Evolutionary conservation across 306 rosid genomes (phyloP), one percentile per base, ranked within the genome.

Genomic region (Purshia tridentata): DNA sequence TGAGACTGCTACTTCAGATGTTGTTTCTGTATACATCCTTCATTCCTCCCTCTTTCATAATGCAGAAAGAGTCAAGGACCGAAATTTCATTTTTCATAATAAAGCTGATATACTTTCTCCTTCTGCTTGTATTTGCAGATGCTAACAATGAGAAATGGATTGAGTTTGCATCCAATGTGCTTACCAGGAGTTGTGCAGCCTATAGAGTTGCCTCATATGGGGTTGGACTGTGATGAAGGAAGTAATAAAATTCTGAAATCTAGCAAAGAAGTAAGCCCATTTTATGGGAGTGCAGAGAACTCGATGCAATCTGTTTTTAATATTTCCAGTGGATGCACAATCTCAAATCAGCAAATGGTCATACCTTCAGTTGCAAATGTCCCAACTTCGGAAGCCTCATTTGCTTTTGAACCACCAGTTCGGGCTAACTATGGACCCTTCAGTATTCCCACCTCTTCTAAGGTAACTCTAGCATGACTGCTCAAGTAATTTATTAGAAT

Each of bases 81-180:
- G 49, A 62, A 61, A 73, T 20, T 15, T 18, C 20, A 46, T 6
- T n/a, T n/a, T n/a, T 61, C 75, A 8, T 44, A 54, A 22, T 45
- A 56, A 56, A 12, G 52, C 59, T 67, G 59, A 76, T 40, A 6
- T 6, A 8, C 42, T 15, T 12, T 47, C 53, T 23, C 35, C 56
- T 67, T 81, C 50, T 58, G 74, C 50, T 80, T 83, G 77, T 61
- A 70, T 69, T 47, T 85, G 80, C 91, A 94, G 98, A 91, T 91
- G 96, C 71, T 91, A 78, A 80, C 89, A 54, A 67, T 85, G 88
- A 89, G 95, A 78, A 94, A 94, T 83, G 96, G 97, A 72, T 81
- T 88, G 84, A 90, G 92, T 83, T 78, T 88, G 86, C 98, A 91
- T 74, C 96, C 95, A 37, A 81, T 85, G 90, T 78, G 91, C 81